Base-by-base conservation (phyloP, 306 rosid genomes). In the Senna tora region DNA sequence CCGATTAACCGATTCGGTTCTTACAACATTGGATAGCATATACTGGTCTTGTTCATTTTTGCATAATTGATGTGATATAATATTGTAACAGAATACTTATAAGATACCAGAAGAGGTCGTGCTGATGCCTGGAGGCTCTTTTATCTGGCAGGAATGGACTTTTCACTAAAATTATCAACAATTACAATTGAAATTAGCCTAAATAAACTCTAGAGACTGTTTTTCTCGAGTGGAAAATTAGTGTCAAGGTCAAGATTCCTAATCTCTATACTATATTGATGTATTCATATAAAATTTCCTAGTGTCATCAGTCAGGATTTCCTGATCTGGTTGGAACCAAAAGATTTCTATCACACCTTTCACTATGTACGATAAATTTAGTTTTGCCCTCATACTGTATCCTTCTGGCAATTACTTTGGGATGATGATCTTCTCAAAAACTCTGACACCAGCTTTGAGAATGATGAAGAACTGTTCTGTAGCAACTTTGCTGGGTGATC, bases 391-490 rank as follows among this genome's bases (percentile, higher is more conserved):
- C 64, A 51, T 59, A 53, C 25, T n/a, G 41, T 52, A 39, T 76
- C 64, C 21, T 11, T 61, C 45, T 54, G 34, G 56, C 65, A 72
- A 25, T 53, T 62, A 56, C 81, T 81, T 41, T 76, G 65, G 10
- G 92, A 75, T 39, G 92, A 75, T 39, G 96, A 89, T 80, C 95
- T 86, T 64, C 91, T 77, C 69, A 85, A 72, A 79, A 77, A 94
- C 59, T 94, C 98, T 5, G 85, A 75, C 1, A 94, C 96, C 84
- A 94, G 69, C 88, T 91, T 94, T 5, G 94, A 91, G 83, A 94
- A 94, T 0, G 90, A 71, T 9, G 96, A 87, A n/a, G 86, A 86
- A 50, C 38, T 76, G 74, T 85, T 82, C 79, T 72, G 79, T 6
- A 91, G 86, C 79, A 94, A 82, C 32, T 77, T 77, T 71, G 83